Evolutionary conservation across 1,139 yeast genomes (phyloP).

Genomic region (Yamadazyma pseudoaaseri): DNA sequence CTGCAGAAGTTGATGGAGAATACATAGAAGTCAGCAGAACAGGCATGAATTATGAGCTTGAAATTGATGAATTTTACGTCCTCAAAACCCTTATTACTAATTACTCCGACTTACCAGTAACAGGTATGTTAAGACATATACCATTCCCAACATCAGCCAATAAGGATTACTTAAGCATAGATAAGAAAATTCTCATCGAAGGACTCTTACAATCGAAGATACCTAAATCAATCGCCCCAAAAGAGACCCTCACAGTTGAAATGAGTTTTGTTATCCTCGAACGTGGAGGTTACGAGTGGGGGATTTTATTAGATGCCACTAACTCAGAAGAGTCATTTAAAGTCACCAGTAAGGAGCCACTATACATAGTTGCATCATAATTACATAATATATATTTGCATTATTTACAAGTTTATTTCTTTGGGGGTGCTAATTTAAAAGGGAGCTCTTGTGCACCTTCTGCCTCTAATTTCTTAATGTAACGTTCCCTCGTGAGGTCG

Average conservation of each 20-base stretch:
- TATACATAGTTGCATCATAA: constrained; percentile 27
- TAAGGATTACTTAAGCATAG: constrained; percentile 35
- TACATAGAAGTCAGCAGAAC: constrained; percentile 7
- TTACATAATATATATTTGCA: background rate
- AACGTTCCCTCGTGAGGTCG: constrained; percentile 41
- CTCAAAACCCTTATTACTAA: constrained; percentile 48
- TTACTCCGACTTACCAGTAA: constrained; percentile 34
- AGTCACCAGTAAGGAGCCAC: constrained; percentile 32
- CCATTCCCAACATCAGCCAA: constrained; percentile 44
- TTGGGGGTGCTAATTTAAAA: constrained; percentile 36
- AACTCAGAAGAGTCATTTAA: constrained; percentile 15
- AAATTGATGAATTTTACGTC: constrained; percentile 49
- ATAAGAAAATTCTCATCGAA: constrained; percentile 54
- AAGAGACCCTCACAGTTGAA: constrained; percentile 24
- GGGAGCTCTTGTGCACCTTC: constrained; percentile 52
- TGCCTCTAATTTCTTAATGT: constrained; percentile 42
- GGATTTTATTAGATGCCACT: constrained; percentile 59
- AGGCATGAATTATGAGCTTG: constrained; percentile 26
- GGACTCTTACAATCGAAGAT: constrained; percentile 62
- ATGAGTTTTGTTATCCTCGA: constrained; percentile 63
- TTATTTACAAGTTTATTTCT: constrained; percentile 8
- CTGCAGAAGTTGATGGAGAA: constrained; percentile 12
- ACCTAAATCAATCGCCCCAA: constrained; percentile 36
- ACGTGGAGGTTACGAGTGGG: constrained; percentile 80
- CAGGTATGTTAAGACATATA: constrained; percentile 65